Evolutionary conservation across 345 rosid species (phyloP).

Genomic region (Populus deltoides): DNA sequence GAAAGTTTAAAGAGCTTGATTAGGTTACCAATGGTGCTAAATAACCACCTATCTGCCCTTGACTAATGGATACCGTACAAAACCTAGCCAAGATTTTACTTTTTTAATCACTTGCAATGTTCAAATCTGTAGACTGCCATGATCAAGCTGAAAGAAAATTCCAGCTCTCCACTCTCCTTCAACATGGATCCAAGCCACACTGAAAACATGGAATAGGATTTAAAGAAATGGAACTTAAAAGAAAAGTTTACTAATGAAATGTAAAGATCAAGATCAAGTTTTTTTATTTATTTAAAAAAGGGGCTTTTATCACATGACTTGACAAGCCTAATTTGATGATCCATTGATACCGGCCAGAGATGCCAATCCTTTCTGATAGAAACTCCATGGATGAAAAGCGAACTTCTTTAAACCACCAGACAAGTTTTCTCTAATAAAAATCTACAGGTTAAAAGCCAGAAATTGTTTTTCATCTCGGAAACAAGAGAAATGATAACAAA

Average conservation of each 20-base stretch:
- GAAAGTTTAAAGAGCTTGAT: neutral
- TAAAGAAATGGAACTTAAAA: neutral
- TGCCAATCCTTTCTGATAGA: neutral
- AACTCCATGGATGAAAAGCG: neutral
- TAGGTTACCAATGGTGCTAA: neutral
- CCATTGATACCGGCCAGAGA: neutral
- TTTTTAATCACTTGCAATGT: neutral
- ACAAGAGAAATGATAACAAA: neutral
- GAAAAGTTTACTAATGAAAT: neutral
- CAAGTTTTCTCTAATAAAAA: neutral
- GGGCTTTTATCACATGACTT: neutral
- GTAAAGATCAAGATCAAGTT: neutral
- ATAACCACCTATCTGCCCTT: neutral
- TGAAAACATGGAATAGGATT: neutral
- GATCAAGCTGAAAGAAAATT: neutral
- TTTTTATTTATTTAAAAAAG: too few species aligned
- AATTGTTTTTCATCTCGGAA: neutral
- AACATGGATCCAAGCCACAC: neutral
- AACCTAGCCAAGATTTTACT: neutral
- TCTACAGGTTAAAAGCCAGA: too few species aligned
- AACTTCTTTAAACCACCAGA: neutral
- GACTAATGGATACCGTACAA: neutral
- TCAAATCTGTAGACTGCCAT: neutral
- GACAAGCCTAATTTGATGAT: neutral
- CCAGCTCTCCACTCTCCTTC: neutral